Evolutionary conservation across 1,139 yeast species (phyloP).

Genomic region (Yamadazyma sp.): DNA sequence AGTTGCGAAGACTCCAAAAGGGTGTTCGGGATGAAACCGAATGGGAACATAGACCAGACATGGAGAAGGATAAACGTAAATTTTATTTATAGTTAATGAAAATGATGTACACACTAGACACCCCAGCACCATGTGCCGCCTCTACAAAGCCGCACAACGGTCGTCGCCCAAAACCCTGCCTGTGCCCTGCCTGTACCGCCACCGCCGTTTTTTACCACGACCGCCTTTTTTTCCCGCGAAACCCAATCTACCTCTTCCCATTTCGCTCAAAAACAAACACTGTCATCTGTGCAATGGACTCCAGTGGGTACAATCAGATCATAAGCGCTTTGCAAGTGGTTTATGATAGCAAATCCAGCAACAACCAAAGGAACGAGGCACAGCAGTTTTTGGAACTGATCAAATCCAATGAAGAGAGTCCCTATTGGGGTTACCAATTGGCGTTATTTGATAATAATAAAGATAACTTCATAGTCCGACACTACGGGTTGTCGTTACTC

Average conservation of each 20-base stretch:
- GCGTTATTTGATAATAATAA: constrained; percentile 64
- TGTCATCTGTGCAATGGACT: constrained; percentile 51
- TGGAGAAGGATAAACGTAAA: constrained; percentile 95
- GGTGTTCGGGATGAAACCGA: constrained; percentile 90
- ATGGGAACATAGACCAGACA: constrained; percentile 95
- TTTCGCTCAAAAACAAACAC: background rate
- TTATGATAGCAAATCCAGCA: constrained; percentile 70
- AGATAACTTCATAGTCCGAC: constrained; percentile 72
- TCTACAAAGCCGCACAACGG: too few relatives aligned
- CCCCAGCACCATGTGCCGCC: background rate
- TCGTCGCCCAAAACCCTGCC: too few relatives aligned
- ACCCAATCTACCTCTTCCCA: background rate
- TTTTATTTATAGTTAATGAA: constrained; percentile 61
- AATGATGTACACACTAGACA: constrained; percentile 11
- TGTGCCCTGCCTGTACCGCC: background rate
- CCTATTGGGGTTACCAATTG: constrained; percentile 89
- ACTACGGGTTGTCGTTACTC: constrained; percentile 81
- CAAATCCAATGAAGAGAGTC: constrained; percentile 78
- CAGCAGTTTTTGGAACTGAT: constrained; percentile 74
- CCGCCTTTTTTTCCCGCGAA: background rate
- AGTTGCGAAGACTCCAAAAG: constrained; percentile 82
- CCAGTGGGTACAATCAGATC: constrained; percentile 65
- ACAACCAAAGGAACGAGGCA: constrained; percentile 64
- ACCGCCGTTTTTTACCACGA: background rate
- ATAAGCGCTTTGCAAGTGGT: constrained; percentile 76